Conservation (phyloP, 768 basidiomycete species). For the Candolleomyces aberdarensis region DNA sequence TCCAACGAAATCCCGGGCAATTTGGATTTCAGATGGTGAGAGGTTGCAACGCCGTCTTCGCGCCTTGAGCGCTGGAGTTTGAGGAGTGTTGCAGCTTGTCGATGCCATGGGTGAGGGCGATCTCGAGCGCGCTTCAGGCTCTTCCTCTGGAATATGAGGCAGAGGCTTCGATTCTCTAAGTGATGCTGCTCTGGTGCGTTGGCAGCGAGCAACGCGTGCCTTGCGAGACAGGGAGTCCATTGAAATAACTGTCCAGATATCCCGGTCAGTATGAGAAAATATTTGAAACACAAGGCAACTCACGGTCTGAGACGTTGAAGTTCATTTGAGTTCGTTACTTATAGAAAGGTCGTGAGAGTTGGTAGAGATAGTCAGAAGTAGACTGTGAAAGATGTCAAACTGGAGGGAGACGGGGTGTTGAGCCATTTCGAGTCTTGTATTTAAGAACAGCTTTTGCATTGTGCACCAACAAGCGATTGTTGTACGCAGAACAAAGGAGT, state of each 20-base stretch:
- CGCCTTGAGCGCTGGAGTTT: slow-evolving; percentile 3
- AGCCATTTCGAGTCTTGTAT: slow-evolving; percentile 6
- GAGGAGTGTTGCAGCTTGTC: background rate
- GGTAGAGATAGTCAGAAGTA: background rate
- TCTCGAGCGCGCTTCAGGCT: background rate
- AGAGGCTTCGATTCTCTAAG: background rate
- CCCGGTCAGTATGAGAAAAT: background rate
- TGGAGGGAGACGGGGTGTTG: background rate
- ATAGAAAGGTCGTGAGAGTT: background rate
- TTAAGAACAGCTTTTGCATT: slow-evolving; percentile 7
- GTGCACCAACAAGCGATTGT: slow-evolving; percentile 6
- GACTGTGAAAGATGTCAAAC: background rate
- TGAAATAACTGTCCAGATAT: background rate
- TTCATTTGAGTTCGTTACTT: background rate
- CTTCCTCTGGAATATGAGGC: slow-evolving; percentile 2
- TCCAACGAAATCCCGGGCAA: slow-evolving; percentile 11
- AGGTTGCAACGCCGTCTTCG: slow-evolving; percentile 5
- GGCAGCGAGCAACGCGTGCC: background rate
- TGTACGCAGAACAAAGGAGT: slow-evolving; percentile 2
- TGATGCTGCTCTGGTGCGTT: background rate
- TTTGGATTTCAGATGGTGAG: slow-evolving; percentile 9
- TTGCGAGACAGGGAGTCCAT: slow-evolving; percentile 2
- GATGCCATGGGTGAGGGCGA: slow-evolving; percentile 2
- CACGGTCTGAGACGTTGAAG: slow-evolving; percentile 2
- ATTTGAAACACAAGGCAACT: background rate